Base-by-base conservation (phyloP, 768 basidiomycete species). In the Mycena venus region DNA sequence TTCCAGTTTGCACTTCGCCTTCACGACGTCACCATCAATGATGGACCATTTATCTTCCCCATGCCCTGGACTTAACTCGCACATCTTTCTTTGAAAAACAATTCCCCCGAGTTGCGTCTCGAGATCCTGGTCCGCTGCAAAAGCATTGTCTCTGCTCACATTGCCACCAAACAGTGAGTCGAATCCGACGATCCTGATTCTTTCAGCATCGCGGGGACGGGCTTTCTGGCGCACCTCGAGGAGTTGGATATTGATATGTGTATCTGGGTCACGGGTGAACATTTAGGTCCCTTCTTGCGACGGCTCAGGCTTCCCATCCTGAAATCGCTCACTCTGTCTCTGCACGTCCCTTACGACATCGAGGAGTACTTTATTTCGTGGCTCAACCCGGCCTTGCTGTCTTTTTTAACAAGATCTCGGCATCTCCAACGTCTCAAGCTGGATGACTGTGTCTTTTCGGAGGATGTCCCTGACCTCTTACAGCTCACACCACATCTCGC, bases 151-250 rank as follows among this genome's bases (percentile, higher is more conserved):
- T n/a, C n/a, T n/a, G n/a, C n/a, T n/a, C n/a, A n/a, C n/a, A n/a
- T n/a, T n/a, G n/a, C n/a, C n/a, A n/a, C n/a, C n/a, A n/a, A 25
- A 9, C 73, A 74, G 29, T 74, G 67, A 67, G 9, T 32, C 2
- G 58, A 60, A 32, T 36, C 21, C 0, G 63, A 59, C 27, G 19
- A n/a, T 7, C 27, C 27, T 4, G 53, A 56, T 17, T 27, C 14
- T 11, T 32, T 29, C 27, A 11, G 14, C 4, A n/a, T 27, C 17
- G 34, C 3, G 9, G 11, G 36, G 9, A 27, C 38, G 21, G n/a
- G 14, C 4, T 8, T 25, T 27, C 27, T 73, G 47, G 32, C 36
- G 19, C 65, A 73, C 36, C 36, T 73, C 21, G 59, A 49, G 19
- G 49, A 29, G 60, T 32, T 73, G 34, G 27, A 40, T 4, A 51